These are phyloP conservation scores for Claviceps arundinis DNA, from an alignment of 2,329 filamentous ascomycete species.

Conservation along the genomic window DNA sequence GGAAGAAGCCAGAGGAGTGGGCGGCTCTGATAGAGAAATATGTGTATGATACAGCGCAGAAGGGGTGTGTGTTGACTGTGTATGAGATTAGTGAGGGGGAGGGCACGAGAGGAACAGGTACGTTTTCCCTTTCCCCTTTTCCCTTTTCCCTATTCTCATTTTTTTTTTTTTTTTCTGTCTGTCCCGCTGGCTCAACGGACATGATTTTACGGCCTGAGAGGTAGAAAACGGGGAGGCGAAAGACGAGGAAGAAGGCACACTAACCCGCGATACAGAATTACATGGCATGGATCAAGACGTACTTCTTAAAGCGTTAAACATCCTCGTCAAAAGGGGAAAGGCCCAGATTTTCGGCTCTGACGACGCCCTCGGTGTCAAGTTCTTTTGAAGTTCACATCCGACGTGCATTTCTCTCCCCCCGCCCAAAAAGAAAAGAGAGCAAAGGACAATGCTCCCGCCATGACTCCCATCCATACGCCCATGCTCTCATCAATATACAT, in stretches of 20 bases:
- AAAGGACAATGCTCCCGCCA: background rate
- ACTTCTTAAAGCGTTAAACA: slow-evolving; percentile 62
- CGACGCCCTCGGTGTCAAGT: slow-evolving; percentile 86
- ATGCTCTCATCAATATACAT: background rate
- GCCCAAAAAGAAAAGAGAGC: background rate
- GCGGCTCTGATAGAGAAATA: slow-evolving; percentile 63
- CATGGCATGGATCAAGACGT: slow-evolving; percentile 78
- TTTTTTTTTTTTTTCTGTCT: background rate
- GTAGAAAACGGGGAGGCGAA: background rate
- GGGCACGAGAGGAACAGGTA: slow-evolving; percentile 54
- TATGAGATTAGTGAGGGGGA: slow-evolving; percentile 91
- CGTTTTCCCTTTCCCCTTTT: background rate
- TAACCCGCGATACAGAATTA: slow-evolving; percentile 43
- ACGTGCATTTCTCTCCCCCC: too few species aligned
- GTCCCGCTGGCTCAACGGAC: background rate
- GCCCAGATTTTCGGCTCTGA: slow-evolving; percentile 88
- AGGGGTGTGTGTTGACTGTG: slow-evolving; percentile 75
- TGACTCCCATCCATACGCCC: background rate
- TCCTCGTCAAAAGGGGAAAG: slow-evolving; percentile 80
- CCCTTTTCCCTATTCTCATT: too few species aligned
- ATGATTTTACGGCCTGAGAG: background rate
- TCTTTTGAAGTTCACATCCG: slow-evolving; percentile 53
- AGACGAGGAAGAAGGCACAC: background rate
- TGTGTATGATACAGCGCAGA: slow-evolving; percentile 81
- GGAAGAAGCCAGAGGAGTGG: slow-evolving; percentile 85